These are phyloP conservation scores for Hamigera avellanea DNA, from an alignment of 495 filamentous ascomycete genomes.

Conservation along the genomic window DNA sequence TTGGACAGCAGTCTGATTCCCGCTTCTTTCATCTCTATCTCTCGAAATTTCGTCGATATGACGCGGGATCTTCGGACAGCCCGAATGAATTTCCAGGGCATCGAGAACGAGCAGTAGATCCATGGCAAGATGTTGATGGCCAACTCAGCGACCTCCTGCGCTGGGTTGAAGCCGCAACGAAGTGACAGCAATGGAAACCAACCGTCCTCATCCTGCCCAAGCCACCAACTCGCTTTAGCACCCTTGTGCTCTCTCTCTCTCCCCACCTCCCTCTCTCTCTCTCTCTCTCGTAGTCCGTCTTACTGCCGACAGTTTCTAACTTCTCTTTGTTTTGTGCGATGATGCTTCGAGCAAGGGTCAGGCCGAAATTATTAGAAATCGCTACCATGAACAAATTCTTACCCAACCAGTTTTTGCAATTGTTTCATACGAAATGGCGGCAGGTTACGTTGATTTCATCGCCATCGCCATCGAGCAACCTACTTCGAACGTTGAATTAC, in stretches of 20 bases:
- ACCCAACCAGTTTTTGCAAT: constrained; percentile 14
- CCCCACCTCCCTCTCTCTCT: too few relatives aligned
- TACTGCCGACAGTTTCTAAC: constrained; percentile 12
- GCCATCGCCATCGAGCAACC: too few relatives aligned
- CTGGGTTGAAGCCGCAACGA: constrained; percentile 15
- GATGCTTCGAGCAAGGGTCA: constrained; percentile 21
- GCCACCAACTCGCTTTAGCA: constrained; percentile 20
- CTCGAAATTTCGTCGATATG: constrained; percentile 1
- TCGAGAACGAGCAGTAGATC: constrained; percentile 13
- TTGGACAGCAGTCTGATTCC: too few relatives aligned
- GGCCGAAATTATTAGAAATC: constrained; percentile 9
- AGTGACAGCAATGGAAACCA: constrained; percentile 10
- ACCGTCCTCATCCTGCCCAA: constrained; percentile 9
- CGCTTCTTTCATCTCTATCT: too few relatives aligned
- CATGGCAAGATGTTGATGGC: constrained; percentile 25
- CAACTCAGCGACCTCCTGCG: constrained; percentile 21
- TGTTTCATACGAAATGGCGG: not conserved
- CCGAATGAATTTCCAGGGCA: constrained; percentile 11
- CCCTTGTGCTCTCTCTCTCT: too few relatives aligned
- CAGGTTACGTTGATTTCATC: too few relatives aligned
- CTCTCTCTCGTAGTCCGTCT: constrained; percentile 18
- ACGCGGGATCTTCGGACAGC: constrained; percentile 17
- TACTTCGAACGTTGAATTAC: too few relatives aligned
- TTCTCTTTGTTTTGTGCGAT: constrained; percentile 15
- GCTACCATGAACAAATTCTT: constrained; percentile 11